Evolutionary conservation across 1,284 basidiomycete genomes (phyloP).

Genomic region (Sporisorium scitamineum): DNA sequence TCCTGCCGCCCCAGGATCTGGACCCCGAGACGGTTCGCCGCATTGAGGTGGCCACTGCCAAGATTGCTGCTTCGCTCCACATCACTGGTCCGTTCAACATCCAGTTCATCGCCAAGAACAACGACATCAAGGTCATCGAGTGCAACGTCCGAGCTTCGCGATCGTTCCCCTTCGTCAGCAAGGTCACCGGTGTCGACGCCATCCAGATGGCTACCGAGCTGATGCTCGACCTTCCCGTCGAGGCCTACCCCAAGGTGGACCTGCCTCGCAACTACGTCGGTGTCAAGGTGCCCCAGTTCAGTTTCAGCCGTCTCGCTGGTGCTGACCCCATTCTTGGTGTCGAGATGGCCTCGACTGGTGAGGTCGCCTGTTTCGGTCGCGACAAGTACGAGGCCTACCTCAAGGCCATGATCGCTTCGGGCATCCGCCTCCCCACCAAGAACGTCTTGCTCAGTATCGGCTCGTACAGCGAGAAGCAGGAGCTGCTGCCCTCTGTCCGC

Average conservation of each 20-base stretch:
- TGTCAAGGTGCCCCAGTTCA: slow-evolving; percentile 98
- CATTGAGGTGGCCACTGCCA: slow-evolving; percentile 95
- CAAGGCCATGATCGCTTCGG: slow-evolving; percentile 95
- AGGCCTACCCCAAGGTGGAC: slow-evolving; percentile 87
- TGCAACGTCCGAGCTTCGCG: slow-evolving; percentile 97
- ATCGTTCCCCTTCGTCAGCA: slow-evolving; percentile 98
- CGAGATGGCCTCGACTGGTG: slow-evolving; percentile 99
- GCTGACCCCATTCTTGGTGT: slow-evolving; percentile 99
- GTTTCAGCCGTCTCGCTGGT: slow-evolving; percentile 92
- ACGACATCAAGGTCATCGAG: slow-evolving; percentile 99
- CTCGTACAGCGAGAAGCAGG: slow-evolving; percentile 96
- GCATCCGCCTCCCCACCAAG: slow-evolving; percentile 92
- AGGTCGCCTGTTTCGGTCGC: slow-evolving; percentile 96
- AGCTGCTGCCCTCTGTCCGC: slow-evolving; percentile 95
- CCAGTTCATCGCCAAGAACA: slow-evolving; percentile 99
- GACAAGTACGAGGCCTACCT: slow-evolving; percentile 99
- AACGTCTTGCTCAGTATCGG: slow-evolving; percentile 94
- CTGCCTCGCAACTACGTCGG: slow-evolving; percentile 94
- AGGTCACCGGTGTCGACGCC: slow-evolving; percentile 95
- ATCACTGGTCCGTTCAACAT: slow-evolving; percentile 99
- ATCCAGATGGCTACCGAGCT: slow-evolving; percentile 99
- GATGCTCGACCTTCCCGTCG: slow-evolving; percentile 90
- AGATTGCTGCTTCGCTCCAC: slow-evolving; percentile 94
- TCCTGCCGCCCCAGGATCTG: slow-evolving; percentile 96
- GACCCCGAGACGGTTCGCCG: slow-evolving; percentile 95